Percentiles rank a stretch among this genome's conserved stretches.
Conservation (phyloP, 805 yeast species). For the Saccharomycopsis vini region DNA sequence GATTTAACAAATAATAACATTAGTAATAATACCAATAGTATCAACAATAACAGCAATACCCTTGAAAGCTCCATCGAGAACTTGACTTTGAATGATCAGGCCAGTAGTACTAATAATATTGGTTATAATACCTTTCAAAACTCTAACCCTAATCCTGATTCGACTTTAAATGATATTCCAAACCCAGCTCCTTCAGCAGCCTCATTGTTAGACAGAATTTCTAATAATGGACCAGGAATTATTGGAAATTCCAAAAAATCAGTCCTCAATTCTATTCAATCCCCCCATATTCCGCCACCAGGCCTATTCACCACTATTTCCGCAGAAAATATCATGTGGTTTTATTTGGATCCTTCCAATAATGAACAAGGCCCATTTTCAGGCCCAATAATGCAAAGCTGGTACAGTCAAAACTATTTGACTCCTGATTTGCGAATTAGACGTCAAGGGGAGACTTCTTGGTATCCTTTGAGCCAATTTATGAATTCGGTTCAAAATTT, state of each 20-base stretch:
- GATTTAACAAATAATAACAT: too few relatives aligned
- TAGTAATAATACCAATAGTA: too few relatives aligned
- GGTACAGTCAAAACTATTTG: constrained; percentile 60
- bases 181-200: constrained; percentile 11
- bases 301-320: constrained; percentile 22
- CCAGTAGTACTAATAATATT: neutral
- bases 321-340: constrained; percentile 51
- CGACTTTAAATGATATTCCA: constrained; percentile 16
- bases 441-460: constrained; percentile 46
- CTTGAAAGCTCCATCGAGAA: neutral
- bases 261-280: constrained; percentile 1
- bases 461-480: constrained; percentile 44
- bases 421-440: constrained; percentile 45
- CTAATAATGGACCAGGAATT: neutral
- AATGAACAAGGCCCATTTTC: constrained; percentile 75
- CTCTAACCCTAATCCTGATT: too few relatives aligned
- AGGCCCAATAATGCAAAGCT: constrained; percentile 66
- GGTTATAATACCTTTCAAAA: neutral
- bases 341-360: constrained; percentile 62
- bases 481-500: constrained; percentile 40
- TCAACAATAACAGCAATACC: too few relatives aligned
- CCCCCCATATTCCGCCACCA: constrained; percentile 7
- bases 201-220: constrained; percentile 10
- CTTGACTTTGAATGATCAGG: constrained; percentile 1
- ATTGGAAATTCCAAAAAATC: neutral